These are phyloP conservation scores for Staphylotrichum tortipilum DNA, from an alignment of 495 filamentous ascomycete species.

Conservation along the genomic window DNA sequence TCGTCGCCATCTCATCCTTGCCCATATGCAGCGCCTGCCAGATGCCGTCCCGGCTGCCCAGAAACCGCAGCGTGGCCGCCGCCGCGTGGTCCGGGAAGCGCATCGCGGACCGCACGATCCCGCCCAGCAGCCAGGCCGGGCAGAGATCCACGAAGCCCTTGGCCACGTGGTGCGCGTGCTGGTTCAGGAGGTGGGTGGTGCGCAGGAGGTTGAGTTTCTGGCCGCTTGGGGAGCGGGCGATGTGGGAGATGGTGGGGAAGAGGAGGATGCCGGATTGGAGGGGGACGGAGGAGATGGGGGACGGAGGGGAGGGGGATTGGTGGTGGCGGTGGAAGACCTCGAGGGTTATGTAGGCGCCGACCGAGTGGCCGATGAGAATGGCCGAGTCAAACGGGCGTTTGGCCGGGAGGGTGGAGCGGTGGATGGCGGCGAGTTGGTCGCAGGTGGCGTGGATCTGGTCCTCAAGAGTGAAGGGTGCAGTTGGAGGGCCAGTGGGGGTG, in stretches of 20 bases:
- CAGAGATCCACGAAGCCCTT: slow-evolving; percentile 38
- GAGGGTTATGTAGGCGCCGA: slow-evolving; percentile 69
- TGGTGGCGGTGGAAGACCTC: slow-evolving; percentile 52
- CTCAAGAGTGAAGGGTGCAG: slow-evolving; percentile 45
- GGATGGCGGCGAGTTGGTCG: slow-evolving; percentile 25
- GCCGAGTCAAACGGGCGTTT: slow-evolving; percentile 40
- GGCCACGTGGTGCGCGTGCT: slow-evolving; percentile 45
- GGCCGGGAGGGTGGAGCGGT: not conserved
- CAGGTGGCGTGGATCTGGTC: slow-evolving; percentile 52
- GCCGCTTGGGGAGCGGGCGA: slow-evolving; percentile 58
- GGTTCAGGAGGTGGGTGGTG: slow-evolving; percentile 46
- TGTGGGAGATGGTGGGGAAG: slow-evolving; percentile 71
- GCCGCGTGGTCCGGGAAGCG: slow-evolving; percentile 50
- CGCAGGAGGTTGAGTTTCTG: slow-evolving; percentile 46
- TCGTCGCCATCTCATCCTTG: slow-evolving; percentile 64
- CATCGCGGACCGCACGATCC: slow-evolving; percentile 41
- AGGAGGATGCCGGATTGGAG: slow-evolving; percentile 53
- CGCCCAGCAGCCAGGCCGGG: slow-evolving; percentile 34
- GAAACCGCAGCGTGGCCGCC: slow-evolving; percentile 51
- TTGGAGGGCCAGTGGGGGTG: not conserved
- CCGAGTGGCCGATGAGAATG: slow-evolving; percentile 75
- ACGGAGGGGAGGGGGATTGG: not conserved
- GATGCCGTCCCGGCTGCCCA: slow-evolving; percentile 55
- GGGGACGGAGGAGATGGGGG: not conserved
- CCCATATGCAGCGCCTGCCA: slow-evolving; percentile 57